Evolutionary conservation across 2,329 filamentous ascomycete genomes (phyloP).

Genomic region (Fusarium xyrophilum): DNA sequence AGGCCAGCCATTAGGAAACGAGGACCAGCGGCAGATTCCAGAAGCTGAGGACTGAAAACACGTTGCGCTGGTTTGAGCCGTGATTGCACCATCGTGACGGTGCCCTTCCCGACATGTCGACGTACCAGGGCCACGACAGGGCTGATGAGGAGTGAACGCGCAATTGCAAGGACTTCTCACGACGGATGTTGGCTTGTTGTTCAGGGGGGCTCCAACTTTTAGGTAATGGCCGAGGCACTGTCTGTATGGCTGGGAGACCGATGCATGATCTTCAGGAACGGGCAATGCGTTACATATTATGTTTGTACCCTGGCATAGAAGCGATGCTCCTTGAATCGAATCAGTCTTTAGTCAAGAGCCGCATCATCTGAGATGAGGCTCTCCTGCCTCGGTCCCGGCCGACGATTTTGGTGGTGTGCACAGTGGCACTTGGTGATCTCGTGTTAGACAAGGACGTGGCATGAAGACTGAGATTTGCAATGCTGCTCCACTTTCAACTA

Average conservation of each 20-base stretch:
- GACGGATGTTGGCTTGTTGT: background rate
- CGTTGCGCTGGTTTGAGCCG: conserved; percentile 26
- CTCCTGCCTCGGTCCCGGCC: conserved; percentile 27
- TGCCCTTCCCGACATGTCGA: conserved; percentile 13
- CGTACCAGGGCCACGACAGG: conserved; percentile 22
- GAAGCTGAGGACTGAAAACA: conserved; percentile 16
- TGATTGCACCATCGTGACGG: conserved; percentile 35
- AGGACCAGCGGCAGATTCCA: background rate
- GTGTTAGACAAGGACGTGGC: conserved; percentile 11
- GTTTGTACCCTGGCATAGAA: conserved; percentile 8
- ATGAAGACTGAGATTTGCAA: no score
- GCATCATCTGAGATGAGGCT: conserved; percentile 30
- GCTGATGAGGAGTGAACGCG: conserved; percentile 15
- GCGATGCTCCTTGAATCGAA: conserved; percentile 6
- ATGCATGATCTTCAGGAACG: conserved; percentile 37
- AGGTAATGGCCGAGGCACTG: conserved; percentile 26
- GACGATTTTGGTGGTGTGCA: conserved; percentile 13
- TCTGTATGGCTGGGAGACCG: conserved; percentile 21
- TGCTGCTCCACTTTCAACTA: conserved; percentile 27
- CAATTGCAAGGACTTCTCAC: conserved; percentile 19
- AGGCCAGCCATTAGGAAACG: conserved; percentile 11
- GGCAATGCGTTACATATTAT: conserved; percentile 32
- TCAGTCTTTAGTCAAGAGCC: conserved; percentile 20
- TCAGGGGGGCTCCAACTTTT: conserved; percentile 15
- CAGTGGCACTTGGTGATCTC: conserved; percentile 12